phyloP scores from a whole-genome alignment of 495 filamentous ascomycete genomes.

The Lindgomyces ingoldianus region DNA sequence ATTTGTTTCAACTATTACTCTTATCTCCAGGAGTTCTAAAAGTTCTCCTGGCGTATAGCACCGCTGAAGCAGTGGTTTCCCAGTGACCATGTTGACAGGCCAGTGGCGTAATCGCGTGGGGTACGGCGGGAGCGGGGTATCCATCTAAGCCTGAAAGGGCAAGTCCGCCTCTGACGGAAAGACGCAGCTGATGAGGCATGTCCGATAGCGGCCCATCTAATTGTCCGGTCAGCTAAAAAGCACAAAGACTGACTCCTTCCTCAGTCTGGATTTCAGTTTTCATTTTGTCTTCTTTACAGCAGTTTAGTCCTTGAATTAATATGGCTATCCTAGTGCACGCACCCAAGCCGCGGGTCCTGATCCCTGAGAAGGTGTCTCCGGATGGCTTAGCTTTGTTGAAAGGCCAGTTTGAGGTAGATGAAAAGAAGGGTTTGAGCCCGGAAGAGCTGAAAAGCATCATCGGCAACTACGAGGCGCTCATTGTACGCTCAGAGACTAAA shows the following conservation, averaged over 20 bases:
- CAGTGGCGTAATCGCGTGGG: conserved; percentile 34
- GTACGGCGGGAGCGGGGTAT: conserved; percentile 34
- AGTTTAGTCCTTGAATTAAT: background rate
- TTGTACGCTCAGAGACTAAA: conserved; percentile 72
- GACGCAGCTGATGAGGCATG: conserved; percentile 22
- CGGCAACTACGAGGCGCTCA: conserved; percentile 63
- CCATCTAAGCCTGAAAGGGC: conserved; percentile 10
- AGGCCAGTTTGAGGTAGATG: conserved; percentile 59
- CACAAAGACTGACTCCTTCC: background rate
- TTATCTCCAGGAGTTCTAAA: too few relatives aligned
- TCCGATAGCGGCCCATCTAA: conserved; percentile 24
- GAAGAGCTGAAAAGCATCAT: conserved; percentile 61
- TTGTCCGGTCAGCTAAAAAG: background rate
- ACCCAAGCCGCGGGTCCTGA: conserved; percentile 59
- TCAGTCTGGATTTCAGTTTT: background rate
- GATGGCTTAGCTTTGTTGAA: conserved; percentile 66
- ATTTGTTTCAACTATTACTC: too few relatives aligned
- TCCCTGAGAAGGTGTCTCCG: conserved; percentile 71
- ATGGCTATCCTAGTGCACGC: conserved; percentile 38
- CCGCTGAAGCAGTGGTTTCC: too few relatives aligned
- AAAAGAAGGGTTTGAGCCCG: conserved; percentile 56
- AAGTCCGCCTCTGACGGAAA: conserved; percentile 3
- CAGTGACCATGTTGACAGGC: conserved; percentile 3
- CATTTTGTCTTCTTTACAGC: too few relatives aligned
- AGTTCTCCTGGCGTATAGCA: too few relatives aligned